Evolutionary conservation across 345 rosid species (phyloP), one percentile per base, ranked within the genome.

Genomic region (Salix purpurea): DNA sequence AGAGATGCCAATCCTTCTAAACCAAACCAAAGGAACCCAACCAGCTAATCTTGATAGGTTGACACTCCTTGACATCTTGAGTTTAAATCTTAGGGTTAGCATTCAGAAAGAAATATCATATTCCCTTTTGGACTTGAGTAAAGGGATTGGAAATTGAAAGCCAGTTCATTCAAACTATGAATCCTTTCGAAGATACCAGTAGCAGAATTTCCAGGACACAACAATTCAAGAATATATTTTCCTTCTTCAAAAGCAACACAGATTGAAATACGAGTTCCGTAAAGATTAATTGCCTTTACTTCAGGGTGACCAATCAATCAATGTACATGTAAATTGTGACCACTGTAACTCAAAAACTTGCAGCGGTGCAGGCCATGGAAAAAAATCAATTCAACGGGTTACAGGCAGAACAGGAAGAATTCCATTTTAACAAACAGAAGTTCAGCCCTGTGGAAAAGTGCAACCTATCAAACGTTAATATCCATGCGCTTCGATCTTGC

Each of bases 401-500:
- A 65, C 80, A 74, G 65, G 71, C 69, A 75, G 60, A 72, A 36
- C 10, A 28, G 66, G n/a, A 42, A 3, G 60, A n/a, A 39, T 70
- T 76, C 76, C 58, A 36, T 13, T 30, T 54, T 46, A 19, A 65
- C 28, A 74, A 37, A 30, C 37, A 34, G 23, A 56, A 23, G 12
- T 14, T 65, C 65, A 23, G 65, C 52, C 54, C 30, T 67, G 1
- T 1, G 39, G 26, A 60, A 36, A 4, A 10, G n/a, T 7, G 69
- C 62, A 26, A 44, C 42, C 28, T 9, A 44, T 85, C 86, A 94
- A 64, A 96, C 97, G 70, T 91, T 96, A 36, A 94, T 94, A 80
- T 96, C 98, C 54, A 86, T 69, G 7, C 96, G 95, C 85, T 94
- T 96, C 8, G 94, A 91, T 79, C 96, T 80, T 16, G 88, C 83